Conservation (phyloP, 805 yeast genomes). For the Starmerella vaccinii region DNA sequence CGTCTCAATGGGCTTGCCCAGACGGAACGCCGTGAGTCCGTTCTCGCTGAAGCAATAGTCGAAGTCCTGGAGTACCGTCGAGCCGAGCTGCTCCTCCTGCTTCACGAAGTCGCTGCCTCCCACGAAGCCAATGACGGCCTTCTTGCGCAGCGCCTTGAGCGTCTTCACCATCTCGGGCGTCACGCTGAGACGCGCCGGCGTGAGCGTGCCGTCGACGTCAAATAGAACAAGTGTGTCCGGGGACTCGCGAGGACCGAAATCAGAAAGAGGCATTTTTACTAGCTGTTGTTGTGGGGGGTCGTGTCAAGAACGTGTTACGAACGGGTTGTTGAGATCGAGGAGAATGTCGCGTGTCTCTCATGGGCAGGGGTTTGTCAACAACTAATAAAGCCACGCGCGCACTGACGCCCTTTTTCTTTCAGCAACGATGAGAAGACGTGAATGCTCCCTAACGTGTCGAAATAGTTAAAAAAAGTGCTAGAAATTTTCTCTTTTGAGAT, state of each 20-base stretch:
- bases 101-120: conserved; percentile 94
- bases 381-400: neutral
- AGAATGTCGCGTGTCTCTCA: neutral
- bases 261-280: conserved; percentile 35
- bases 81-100: conserved; percentile 93
- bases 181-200: conserved; percentile 80
- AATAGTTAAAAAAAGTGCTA: too few species aligned
- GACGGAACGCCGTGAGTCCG: conserved; percentile 94
- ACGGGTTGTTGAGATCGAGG: neutral
- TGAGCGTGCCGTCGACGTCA: conserved; percentile 97
- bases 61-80: conserved; percentile 60
- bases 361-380: neutral
- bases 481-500: too few species aligned
- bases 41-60: conserved; percentile 97
- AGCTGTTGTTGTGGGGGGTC: neutral
- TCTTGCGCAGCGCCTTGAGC: conserved; percentile 68
- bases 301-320: neutral
- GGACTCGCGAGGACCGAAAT: conserved; percentile 62
- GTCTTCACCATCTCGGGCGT: conserved; percentile 60
- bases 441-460: too few species aligned
- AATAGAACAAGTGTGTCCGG: conserved; percentile 74
- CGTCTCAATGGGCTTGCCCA: conserved; percentile 77
- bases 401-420: too few species aligned
- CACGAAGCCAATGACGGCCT: conserved; percentile 91
- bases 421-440: too few species aligned